A percentile compares a stretch with the other conserved stretches of the same genome.
Evolutionary conservation across 2,329 filamentous ascomycete genomes (phyloP).

Genomic region (Xylaria sp.): DNA sequence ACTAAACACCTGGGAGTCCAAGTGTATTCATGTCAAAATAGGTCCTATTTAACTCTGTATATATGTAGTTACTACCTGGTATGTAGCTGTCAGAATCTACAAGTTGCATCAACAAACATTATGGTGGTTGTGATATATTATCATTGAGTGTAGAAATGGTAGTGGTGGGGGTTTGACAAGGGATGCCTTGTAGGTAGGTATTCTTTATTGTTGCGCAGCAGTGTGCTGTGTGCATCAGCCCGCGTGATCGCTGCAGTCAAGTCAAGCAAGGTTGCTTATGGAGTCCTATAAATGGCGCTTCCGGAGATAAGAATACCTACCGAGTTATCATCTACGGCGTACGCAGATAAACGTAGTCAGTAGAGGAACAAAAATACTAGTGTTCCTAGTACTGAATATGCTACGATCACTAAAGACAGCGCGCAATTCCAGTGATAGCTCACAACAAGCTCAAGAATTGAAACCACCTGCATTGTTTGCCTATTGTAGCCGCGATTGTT

Average conservation of each 20-base stretch:
- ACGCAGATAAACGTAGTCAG: background rate
- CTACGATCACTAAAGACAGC: background rate
- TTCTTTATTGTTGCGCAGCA: background rate
- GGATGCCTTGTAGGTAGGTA: constrained; percentile 1
- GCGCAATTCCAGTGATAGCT: background rate
- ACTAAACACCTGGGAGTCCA: constrained; percentile 9
- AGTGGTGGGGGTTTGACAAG: constrained; percentile 3
- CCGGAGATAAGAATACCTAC: constrained; percentile 26
- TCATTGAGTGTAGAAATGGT: background rate
- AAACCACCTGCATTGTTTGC: background rate
- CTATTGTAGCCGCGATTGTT: background rate
- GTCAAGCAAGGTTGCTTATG: background rate
- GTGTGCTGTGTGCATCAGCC: constrained; percentile 12
- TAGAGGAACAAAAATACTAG: background rate
- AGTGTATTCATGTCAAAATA: background rate
- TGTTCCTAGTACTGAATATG: background rate
- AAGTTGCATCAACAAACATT: background rate
- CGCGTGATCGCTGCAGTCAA: constrained; percentile 5
- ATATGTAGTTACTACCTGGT: background rate
- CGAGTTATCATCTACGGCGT: background rate
- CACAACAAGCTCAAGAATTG: background rate
- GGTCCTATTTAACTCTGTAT: background rate
- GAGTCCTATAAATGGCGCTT: constrained; percentile 29
- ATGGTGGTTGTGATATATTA: background rate
- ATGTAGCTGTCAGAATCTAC: background rate